Evolutionary conservation across 2,329 filamentous ascomycete genomes (phyloP).

Genomic region (Pyrenophora tritici-repentis): DNA sequence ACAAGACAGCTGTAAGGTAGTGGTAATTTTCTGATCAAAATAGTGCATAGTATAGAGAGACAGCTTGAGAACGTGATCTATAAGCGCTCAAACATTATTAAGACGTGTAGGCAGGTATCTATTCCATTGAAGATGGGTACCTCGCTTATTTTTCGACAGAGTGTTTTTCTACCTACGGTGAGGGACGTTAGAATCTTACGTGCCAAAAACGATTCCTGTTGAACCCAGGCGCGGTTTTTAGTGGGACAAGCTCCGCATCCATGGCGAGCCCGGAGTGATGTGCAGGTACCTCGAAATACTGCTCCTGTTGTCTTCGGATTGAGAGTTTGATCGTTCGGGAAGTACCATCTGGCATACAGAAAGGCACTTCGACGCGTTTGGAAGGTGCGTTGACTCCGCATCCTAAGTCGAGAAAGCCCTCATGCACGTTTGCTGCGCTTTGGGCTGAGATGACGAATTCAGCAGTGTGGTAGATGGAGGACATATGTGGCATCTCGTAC

Average conservation of each 20-base stretch:
- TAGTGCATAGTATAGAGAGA: too few relatives aligned
- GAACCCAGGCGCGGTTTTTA: slow-evolving; percentile 2
- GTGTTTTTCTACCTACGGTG: too few relatives aligned
- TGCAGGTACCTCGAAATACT: not conserved
- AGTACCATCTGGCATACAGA: not conserved
- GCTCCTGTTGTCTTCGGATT: not conserved
- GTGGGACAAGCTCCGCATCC: not conserved
- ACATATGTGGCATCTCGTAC: slow-evolving; percentile 2
- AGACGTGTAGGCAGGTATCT: too few relatives aligned
- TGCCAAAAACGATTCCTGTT: not conserved
- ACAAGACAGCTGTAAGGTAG: too few relatives aligned
- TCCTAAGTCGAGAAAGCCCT: not conserved
- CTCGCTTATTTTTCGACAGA: too few relatives aligned
- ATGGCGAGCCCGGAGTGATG: not conserved
- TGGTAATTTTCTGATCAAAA: too few relatives aligned
- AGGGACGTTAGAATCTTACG: slow-evolving; percentile 3
- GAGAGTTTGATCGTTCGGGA: not conserved
- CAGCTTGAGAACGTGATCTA: too few relatives aligned
- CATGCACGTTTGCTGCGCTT: not conserved
- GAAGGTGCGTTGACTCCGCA: not conserved
- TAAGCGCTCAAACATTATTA: too few relatives aligned
- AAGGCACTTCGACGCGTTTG: not conserved
- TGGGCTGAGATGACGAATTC: slow-evolving; percentile 3
- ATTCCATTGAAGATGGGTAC: too few relatives aligned
- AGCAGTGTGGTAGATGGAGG: not conserved